Base-by-base conservation (phyloP, 2,329 filamentous ascomycete genomes). In the Cadophora luteo-olivacea region DNA sequence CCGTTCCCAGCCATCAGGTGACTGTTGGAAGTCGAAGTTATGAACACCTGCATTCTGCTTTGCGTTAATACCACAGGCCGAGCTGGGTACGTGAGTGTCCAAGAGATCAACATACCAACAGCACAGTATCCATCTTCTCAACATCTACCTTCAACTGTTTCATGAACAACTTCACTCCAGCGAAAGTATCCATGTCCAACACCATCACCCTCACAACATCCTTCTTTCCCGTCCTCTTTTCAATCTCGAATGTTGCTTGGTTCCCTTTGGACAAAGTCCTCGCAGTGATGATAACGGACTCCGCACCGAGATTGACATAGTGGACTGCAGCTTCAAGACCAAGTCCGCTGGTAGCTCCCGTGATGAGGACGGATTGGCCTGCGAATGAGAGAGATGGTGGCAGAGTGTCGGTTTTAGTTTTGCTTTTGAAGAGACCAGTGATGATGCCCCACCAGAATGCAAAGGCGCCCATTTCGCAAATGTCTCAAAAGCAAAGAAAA, bases 301-400 rank as follows among this genome's bases (percentile, higher is more conserved):
- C 52, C 4, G 80, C 80, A 9, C 77, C 77, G 1, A 81, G 77
- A n/a, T 76, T 75, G 64, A 79, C 71, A 66, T 80, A 78, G 61
- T 82, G 77, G 2, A 76, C 73, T 0, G 80, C 79, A 19, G 80
- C 75, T 36, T 80, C 80, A 14, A 80, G 75, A 5, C 81, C 80
- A 0, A 82, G 74, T 22, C 81, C 80, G 38, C 74, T 72, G 9
- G 80, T 82, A 8, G 76, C 78, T 16, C 81, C 81, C 0, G 80
- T 82, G 45, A 82, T 74, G 54, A 82, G 71, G 54, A 79, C 71
- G 8, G 71, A 71, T 68, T 79, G 73, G 16, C 72, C 70, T 65
- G 65, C 38, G 55, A 71, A 69, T 3, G 61, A 68, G 29, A 61
- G 32, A 11, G 22, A 25, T 3, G 48, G 7, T 0, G 60, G 38